A percentile compares a stretch with the other conserved stretches of the same genome.
Conservation (phyloP, 176 grass and related monocot genomes). For the Pontederia crassipes region DNA sequence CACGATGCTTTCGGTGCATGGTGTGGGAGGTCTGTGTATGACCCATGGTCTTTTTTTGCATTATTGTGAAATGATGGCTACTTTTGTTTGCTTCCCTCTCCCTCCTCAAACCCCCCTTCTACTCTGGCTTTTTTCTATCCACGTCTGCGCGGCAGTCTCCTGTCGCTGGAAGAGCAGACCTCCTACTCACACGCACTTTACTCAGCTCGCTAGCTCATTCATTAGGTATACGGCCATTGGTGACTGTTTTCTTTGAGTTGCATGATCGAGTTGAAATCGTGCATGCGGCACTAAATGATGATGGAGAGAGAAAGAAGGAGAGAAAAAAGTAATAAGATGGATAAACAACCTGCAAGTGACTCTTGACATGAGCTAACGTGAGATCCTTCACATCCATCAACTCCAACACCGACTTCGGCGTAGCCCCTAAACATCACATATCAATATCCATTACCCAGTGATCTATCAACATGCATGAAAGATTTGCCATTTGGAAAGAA, state of each 20-base stretch:
- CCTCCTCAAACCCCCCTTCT: too few relatives aligned
- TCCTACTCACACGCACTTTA: not conserved
- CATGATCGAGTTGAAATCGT: too few relatives aligned
- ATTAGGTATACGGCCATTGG: constrained; percentile 4
- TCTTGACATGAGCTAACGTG: constrained; percentile 46
- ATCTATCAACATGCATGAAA: not conserved
- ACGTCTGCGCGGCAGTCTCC: constrained; percentile 1
- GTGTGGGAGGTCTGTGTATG: not conserved
- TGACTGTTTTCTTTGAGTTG: not conserved
- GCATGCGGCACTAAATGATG: not conserved
- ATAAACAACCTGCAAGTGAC: constrained; percentile 34
- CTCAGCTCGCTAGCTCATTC: not conserved
- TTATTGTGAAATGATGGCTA: constrained; percentile 29
- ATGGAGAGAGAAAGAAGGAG: not conserved
- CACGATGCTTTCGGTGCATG: constrained; percentile 2
- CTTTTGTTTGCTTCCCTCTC: not conserved
- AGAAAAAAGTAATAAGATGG: not conserved
- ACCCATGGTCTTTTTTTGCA: not conserved
- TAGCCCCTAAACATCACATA: constrained; percentile 28
- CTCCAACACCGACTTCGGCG: constrained; percentile 47
- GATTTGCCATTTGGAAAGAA: not conserved
- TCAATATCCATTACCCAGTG: not conserved
- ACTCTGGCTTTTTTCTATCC: not conserved
- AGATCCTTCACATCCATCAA: constrained; percentile 55
- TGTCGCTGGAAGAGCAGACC: constrained; percentile 1